These are phyloP conservation scores for Berkeleyomyces rouxiae DNA, from an alignment of 2,329 filamentous ascomycete genomes.

Conservation along the genomic window DNA sequence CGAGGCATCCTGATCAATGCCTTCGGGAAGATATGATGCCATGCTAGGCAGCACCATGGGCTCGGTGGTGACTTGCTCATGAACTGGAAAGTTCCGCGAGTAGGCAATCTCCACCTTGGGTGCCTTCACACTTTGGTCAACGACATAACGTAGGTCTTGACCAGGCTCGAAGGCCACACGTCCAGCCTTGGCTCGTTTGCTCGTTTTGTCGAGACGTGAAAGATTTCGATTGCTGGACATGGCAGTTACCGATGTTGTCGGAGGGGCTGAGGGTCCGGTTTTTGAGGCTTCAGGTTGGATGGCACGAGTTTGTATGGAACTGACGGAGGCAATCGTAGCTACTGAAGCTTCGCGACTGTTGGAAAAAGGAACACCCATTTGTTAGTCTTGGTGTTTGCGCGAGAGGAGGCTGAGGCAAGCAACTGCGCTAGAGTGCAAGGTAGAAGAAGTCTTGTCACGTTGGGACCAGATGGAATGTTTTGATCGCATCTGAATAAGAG, in stretches of 20 bases:
- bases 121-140: constrained; percentile 41
- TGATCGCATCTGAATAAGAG: no score
- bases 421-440: no score
- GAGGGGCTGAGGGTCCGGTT: neutral
- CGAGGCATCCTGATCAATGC: constrained; percentile 75
- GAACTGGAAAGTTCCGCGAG: constrained; percentile 27
- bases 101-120: constrained; percentile 45
- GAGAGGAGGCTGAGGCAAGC: no score
- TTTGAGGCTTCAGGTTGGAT: neutral
- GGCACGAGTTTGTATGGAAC: neutral
- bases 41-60: constrained; percentile 73
- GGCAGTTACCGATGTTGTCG: neutral
- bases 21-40: constrained; percentile 58
- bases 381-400: neutral
- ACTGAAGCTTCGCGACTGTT: neutral
- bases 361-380: neutral
- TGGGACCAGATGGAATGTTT: no score
- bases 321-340: neutral
- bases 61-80: constrained; percentile 39
- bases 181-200: constrained; percentile 1
- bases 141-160: constrained; percentile 9
- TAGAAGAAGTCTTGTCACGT: no score
- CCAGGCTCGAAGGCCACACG: constrained; percentile 11
- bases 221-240: constrained; percentile 15
- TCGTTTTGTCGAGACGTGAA: constrained; percentile 14